phyloP scores from a whole-genome alignment of 139 green algal species.

The Chlamydomonas applanata region DNA sequence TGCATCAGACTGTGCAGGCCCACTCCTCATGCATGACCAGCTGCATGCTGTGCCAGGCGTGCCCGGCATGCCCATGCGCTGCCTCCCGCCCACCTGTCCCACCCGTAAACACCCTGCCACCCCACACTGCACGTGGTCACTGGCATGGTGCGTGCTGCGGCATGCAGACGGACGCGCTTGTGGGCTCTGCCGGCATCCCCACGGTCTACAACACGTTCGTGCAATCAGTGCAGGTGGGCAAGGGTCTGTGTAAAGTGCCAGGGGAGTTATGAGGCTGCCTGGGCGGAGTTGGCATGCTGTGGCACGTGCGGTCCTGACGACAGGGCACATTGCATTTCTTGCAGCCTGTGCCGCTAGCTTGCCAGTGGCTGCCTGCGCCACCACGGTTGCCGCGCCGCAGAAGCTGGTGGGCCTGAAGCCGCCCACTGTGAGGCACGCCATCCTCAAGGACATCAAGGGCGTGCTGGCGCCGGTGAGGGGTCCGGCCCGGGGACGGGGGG shows the following conservation, averaged over 20 bases:
- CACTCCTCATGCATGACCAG: no score
- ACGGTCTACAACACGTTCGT: conserved; percentile 55
- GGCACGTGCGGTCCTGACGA: no score
- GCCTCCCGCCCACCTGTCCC: no score
- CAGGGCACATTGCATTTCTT: no score
- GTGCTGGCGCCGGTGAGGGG: conserved; percentile 43
- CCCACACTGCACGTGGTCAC: no score
- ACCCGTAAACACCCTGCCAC: no score
- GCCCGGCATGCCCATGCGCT: no score
- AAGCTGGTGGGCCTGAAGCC: conserved; percentile 12
- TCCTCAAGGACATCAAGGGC: conserved; percentile 44
- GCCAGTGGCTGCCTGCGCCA: background rate
- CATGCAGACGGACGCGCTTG: conserved; percentile 63
- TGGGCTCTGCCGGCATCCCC: conserved; percentile 55
- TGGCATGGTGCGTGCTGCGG: no score
- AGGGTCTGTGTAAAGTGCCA: background rate
- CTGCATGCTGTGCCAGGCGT: no score
- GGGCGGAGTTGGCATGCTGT: background rate
- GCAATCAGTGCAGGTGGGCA: conserved; percentile 39
- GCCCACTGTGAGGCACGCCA: conserved; percentile 18
- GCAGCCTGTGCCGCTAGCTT: no score
- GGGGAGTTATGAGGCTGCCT: background rate
- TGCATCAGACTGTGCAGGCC: no score
- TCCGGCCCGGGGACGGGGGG: no score
- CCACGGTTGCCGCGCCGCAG: background rate